These are phyloP conservation scores for Mikania micrantha DNA, from an alignment of 129 eudicot species.

Conservation along the genomic window DNA sequence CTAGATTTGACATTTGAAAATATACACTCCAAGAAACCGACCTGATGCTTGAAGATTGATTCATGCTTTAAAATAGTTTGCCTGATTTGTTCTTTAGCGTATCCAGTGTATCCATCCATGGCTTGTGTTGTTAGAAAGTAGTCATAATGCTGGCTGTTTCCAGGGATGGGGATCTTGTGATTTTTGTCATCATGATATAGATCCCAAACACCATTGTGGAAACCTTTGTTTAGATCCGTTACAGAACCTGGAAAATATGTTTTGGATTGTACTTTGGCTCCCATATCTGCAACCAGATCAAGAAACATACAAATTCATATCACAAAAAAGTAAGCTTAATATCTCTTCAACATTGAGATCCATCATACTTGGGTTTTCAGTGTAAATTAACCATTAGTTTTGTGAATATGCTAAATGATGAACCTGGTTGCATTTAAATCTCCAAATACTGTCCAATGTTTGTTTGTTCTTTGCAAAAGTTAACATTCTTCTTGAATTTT, in stretches of 20 bases:
- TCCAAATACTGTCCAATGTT: too few species aligned
- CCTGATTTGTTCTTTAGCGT: conserved; percentile 43
- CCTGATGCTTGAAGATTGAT: conserved; percentile 68
- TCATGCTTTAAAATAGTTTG: conserved; percentile 71
- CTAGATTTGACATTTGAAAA: conserved; percentile 10
- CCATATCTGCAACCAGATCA: conserved; percentile 65
- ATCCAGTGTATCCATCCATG: conserved; percentile 28
- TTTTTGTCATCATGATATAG: conserved; percentile 39
- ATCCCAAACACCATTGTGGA: conserved; percentile 39
- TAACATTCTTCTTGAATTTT: too few species aligned
- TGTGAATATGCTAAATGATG: background rate
- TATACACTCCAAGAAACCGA: conserved; percentile 3
- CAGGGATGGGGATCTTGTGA: conserved; percentile 8
- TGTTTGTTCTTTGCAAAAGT: too few species aligned
- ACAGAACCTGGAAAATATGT: conserved; percentile 38
- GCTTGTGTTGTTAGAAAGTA: conserved; percentile 25
- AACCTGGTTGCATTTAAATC: too few species aligned
- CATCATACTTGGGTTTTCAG: background rate
- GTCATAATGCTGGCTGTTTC: conserved; percentile 26
- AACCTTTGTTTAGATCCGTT: conserved; percentile 34
- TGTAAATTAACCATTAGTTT: background rate
- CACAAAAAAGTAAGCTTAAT: background rate
- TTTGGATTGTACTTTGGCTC: conserved; percentile 51
- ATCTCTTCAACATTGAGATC: background rate
- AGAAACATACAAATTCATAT: conserved; percentile 7